Evolutionary conservation across 129 eudicot species (phyloP), one percentile per base, ranked within the genome.

Genomic region (Artemisia argyi): DNA sequence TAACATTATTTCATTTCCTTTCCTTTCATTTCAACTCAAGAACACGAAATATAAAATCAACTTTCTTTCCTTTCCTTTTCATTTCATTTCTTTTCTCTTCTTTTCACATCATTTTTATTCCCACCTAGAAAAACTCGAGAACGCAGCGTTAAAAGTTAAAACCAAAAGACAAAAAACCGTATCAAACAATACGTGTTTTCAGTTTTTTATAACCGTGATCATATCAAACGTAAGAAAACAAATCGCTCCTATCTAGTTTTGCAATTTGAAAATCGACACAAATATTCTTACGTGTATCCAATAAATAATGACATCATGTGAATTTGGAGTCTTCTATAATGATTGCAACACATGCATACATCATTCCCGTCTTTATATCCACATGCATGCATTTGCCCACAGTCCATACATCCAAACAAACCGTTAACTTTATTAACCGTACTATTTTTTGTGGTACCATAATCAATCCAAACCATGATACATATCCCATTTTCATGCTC

Each of bases 271-370:
- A 12, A 17, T 73, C 3, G 52, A 26, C 16, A 73, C 62, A 61
- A 48, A 48, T 62, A 61, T 61, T 3, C 17, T 52, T 63, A 63
- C 71, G 71, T 73, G 46, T 64, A 13, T 50, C 16, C 14, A 73
- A 73, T 71, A 32, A 63, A 65, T 55, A 60, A 55, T 65, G 72
- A 75, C 66, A 75, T 65, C 79, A 65, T 20, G 55, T 53, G 47
- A 47, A 20, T 75, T 73, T 73, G 78, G 71, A 63, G 35, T 63
- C 64, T 51, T 11, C 2, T 30, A 35, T 65, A 16, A 75, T 75
- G 46, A 55, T 65, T 75, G 48, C 66, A 54, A 13, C 18, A 56
- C 42, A 51, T 51, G 42, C 42, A 32, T 32, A 32, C 42, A 32
- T 32, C 42, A 32, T 32, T 32, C 42, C 5, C 42, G 7, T 32